phyloP scores from a whole-genome alignment of 805 yeast species.

The Barnettozyma populi region DNA sequence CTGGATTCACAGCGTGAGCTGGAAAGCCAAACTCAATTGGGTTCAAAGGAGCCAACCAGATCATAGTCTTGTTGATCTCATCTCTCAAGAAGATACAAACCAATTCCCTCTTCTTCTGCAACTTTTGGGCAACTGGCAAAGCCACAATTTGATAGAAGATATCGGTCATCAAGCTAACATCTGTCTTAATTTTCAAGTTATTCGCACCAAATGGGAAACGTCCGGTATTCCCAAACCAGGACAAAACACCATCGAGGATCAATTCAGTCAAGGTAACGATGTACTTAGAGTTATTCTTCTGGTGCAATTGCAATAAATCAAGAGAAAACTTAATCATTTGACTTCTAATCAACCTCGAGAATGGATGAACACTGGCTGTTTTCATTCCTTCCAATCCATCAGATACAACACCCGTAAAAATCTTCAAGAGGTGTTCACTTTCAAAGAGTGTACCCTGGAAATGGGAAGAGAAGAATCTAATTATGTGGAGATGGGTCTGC shows the following conservation, averaged over 20 bases:
- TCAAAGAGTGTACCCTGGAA: slow-evolving; percentile 75
- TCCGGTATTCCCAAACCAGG: slow-evolving; percentile 68
- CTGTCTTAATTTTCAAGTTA: slow-evolving; percentile 62
- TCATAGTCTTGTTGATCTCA: slow-evolving; percentile 64
- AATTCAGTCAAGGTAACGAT: slow-evolving; percentile 36
- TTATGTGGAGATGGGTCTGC: slow-evolving; percentile 66
- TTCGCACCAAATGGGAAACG: slow-evolving; percentile 85
- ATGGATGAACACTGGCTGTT: slow-evolving; percentile 76
- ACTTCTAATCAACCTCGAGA: slow-evolving; percentile 67
- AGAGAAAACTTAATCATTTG: slow-evolving; percentile 67
- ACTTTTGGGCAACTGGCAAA: slow-evolving; percentile 16
- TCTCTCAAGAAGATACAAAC: slow-evolving; percentile 62
- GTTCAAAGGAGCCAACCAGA: slow-evolving; percentile 59
- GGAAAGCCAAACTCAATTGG: slow-evolving; percentile 27
- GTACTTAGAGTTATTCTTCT: slow-evolving; percentile 41
- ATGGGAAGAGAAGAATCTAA: slow-evolving; percentile 64
- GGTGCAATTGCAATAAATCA: slow-evolving; percentile 55
- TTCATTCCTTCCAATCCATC: slow-evolving; percentile 47
- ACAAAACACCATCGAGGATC: slow-evolving; percentile 60
- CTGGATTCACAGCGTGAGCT: slow-evolving; percentile 31
- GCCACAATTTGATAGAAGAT: slow-evolving; percentile 29
- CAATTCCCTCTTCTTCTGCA: slow-evolving; percentile 46
- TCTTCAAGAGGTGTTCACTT: slow-evolving; percentile 60
- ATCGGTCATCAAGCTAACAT: slow-evolving; percentile 51
- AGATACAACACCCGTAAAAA: slow-evolving; percentile 58